A percentile compares a stretch with the other conserved stretches of the same genome.
These are phyloP conservation scores for Calonectria leucothoes DNA, from an alignment of 2,329 filamentous ascomycete genomes.

Conservation along the genomic window DNA sequence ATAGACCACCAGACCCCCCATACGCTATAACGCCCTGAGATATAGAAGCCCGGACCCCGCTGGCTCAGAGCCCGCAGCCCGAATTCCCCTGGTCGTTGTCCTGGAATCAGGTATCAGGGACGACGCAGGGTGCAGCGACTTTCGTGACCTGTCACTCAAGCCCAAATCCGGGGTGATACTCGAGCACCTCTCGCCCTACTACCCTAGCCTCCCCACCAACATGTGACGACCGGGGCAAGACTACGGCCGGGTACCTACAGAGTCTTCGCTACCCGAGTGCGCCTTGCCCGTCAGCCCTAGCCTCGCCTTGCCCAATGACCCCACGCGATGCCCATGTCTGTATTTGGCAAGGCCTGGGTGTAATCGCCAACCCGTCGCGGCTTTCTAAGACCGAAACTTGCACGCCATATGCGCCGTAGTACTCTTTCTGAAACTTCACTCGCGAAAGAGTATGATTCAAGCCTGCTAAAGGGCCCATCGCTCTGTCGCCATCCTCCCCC, in stretches of 20 bases:
- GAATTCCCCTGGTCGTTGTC: conserved; percentile 15
- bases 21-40: conserved; percentile 1
- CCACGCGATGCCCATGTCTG: conserved; percentile 26
- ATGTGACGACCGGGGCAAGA: conserved; percentile 35
- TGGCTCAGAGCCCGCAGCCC: conserved; percentile 24
- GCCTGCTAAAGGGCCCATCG: not conserved
- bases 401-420: not conserved
- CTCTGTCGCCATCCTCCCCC: not conserved
- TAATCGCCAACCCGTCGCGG: not conserved
- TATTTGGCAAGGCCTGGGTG: not conserved
- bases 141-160: conserved; percentile 29
- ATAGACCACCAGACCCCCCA: not conserved
- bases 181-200: not conserved
- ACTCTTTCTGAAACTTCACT: conserved; percentile 1
- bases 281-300: conserved; percentile 36
- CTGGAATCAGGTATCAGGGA: conserved; percentile 19
- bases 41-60: conserved; percentile 20
- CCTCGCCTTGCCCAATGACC: conserved; percentile 29
- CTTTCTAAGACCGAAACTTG: not conserved
- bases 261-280: conserved; percentile 8
- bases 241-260: conserved; percentile 38
- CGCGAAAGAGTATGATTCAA: not conserved
- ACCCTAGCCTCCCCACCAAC: conserved; percentile 34
- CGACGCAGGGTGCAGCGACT: conserved; percentile 13
- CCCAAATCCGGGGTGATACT: conserved; percentile 39